Evolutionary conservation across 192 early-diverging fungal genomes (phyloP).

Genomic region (Coemansia brasiliensis): DNA sequence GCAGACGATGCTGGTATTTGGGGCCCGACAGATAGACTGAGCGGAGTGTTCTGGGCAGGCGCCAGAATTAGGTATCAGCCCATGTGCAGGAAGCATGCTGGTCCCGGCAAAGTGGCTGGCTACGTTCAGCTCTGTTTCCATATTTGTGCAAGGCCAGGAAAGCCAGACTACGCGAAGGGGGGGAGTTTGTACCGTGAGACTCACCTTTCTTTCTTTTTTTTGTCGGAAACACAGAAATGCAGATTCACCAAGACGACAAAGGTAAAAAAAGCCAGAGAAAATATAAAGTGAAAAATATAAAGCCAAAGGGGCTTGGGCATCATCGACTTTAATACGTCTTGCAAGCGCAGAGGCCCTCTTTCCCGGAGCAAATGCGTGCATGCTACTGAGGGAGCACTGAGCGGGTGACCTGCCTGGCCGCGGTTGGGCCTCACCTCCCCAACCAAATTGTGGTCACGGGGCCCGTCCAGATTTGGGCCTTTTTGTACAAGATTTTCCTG

Average conservation of each 20-base stretch:
- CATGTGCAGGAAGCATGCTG: too few species aligned
- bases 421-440: conserved; percentile 18
- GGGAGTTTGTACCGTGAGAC: too few species aligned
- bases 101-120: too few species aligned
- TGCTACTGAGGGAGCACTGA: neutral
- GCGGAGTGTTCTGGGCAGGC: too few species aligned
- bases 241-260: neutral
- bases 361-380: conserved; percentile 1
- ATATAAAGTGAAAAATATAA: too few species aligned
- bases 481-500: conserved; percentile 6
- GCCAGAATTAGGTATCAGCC: too few species aligned
- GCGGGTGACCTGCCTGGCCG: conserved; percentile 6
- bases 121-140: too few species aligned
- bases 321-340: neutral
- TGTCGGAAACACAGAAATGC: neutral
- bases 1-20: too few species aligned
- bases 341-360: conserved; percentile 4
- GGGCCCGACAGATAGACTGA: too few species aligned
- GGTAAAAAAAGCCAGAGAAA: neutral
- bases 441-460: conserved; percentile 39
- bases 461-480: conserved; percentile 3
- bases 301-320: neutral
- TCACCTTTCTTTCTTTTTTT: neutral
- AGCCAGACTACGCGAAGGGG: too few species aligned
- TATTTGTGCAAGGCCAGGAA: too few species aligned